phyloP scores from a whole-genome alignment of 441 rosid genomes.

The Aquilaria agallochum region DNA sequence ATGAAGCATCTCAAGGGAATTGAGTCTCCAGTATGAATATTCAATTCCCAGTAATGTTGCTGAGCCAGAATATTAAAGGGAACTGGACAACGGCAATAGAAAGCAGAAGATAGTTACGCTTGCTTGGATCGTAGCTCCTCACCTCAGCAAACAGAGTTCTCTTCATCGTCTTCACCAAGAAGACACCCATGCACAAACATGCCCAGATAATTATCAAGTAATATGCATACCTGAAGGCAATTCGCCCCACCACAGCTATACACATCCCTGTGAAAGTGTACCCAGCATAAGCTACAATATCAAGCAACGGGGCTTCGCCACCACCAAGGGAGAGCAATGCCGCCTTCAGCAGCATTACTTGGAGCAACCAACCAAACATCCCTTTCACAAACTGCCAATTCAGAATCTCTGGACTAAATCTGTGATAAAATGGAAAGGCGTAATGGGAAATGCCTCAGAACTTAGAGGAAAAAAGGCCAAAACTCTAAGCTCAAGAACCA shows the following conservation, averaged over 20 bases:
- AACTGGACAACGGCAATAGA: conserved; percentile 35
- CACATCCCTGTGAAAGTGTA: conserved; percentile 41
- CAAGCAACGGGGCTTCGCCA: conserved; percentile 37
- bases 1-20: no score
- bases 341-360: conserved; percentile 36
- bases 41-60: conserved; percentile 32
- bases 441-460: neutral
- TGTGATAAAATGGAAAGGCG: neutral
- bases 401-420: conserved; percentile 41
- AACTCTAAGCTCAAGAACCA: neutral
- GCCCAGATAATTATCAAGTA: conserved; percentile 32
- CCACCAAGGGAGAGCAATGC: conserved; percentile 34
- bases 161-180: conserved; percentile 46
- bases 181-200: conserved; percentile 36
- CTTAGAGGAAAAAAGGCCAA: neutral
- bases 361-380: conserved; percentile 35
- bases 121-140: conserved; percentile 31
- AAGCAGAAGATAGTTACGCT: conserved; percentile 35
- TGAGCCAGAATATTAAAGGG: conserved; percentile 37
- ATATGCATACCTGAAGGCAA: conserved; percentile 22
- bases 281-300: conserved; percentile 39
- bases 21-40: conserved; percentile 6
- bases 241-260: conserved; percentile 30
- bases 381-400: conserved; percentile 42
- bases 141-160: conserved; percentile 32